Evolutionary conservation across 2,329 filamentous ascomycete species (phyloP).

Genomic region (Beauveria rudraprayagi): DNA sequence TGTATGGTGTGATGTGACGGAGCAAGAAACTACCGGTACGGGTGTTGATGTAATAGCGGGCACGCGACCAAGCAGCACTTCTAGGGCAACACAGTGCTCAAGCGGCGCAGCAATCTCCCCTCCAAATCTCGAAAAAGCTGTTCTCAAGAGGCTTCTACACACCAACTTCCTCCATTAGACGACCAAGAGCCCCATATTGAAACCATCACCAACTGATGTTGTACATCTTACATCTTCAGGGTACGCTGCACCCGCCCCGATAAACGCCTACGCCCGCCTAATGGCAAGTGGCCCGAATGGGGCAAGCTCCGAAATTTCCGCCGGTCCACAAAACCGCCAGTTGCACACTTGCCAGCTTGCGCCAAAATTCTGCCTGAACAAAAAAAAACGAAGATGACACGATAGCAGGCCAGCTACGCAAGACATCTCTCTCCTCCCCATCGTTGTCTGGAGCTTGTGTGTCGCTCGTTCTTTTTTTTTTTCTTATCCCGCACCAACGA

Average conservation of each 20-base stretch:
- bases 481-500: neutral
- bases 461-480: constrained; percentile 10
- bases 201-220: neutral
- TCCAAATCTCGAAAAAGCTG: neutral
- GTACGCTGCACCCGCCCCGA: constrained; percentile 2
- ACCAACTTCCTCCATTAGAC: neutral
- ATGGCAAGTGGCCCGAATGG: constrained; percentile 5
- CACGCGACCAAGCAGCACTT: constrained; percentile 1
- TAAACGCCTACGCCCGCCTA: constrained; percentile 2
- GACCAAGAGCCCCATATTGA: neutral
- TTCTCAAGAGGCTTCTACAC: neutral
- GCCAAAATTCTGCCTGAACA: constrained; percentile 11
- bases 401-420: constrained; percentile 12
- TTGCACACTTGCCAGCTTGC: neutral
- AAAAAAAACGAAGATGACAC: constrained; percentile 13
- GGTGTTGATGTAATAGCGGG: constrained; percentile 1
- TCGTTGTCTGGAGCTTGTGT: constrained; percentile 13
- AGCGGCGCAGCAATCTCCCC: neutral
- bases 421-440: constrained; percentile 7
- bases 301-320: constrained; percentile 6
- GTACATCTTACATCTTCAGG: neutral
- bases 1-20: neutral
- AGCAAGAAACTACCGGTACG: neutral
- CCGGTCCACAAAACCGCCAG: constrained; percentile 10
- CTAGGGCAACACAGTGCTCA: neutral